Evolutionary conservation across 805 yeast species (phyloP).

Genomic region (Limtongia smithiae): DNA sequence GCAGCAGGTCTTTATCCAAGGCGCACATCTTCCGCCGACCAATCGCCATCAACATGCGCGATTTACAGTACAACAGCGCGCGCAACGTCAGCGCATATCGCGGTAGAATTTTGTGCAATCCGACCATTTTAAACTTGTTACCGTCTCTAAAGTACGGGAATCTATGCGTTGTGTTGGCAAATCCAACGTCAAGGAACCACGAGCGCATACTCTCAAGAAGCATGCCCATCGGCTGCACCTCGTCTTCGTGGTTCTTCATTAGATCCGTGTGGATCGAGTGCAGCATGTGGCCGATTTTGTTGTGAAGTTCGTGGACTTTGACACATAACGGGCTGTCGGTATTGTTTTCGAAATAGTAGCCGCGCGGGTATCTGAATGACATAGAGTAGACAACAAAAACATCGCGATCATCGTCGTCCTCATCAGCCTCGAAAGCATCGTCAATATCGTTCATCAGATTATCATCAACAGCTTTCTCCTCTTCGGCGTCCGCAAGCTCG

Average conservation of each 20-base stretch:
- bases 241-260: conserved; percentile 52
- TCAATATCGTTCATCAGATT: conserved; percentile 19
- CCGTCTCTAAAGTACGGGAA: conserved; percentile 51
- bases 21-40: conserved; percentile 68
- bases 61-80: conserved; percentile 67
- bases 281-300: conserved; percentile 57
- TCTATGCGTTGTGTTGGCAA: conserved; percentile 55
- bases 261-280: conserved; percentile 55
- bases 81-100: conserved; percentile 74
- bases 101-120: conserved; percentile 66
- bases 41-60: conserved; percentile 66
- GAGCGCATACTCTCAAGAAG: conserved; percentile 61
- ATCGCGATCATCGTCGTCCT: conserved; percentile 29
- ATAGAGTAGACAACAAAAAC: conserved; percentile 37
- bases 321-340: conserved; percentile 43
- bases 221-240: conserved; percentile 58
- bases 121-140: conserved; percentile 59
- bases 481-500: not conserved
- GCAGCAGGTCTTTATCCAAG: conserved; percentile 58
- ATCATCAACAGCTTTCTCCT: conserved; percentile 30
- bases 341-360: conserved; percentile 59
- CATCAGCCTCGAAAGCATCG: not conserved
- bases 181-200: conserved; percentile 80
- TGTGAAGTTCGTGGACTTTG: conserved; percentile 58
- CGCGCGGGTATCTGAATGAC: conserved; percentile 58